Evolutionary conservation across 1,284 basidiomycete genomes (phyloP).

Genomic region (Trichosporon faecale): DNA sequence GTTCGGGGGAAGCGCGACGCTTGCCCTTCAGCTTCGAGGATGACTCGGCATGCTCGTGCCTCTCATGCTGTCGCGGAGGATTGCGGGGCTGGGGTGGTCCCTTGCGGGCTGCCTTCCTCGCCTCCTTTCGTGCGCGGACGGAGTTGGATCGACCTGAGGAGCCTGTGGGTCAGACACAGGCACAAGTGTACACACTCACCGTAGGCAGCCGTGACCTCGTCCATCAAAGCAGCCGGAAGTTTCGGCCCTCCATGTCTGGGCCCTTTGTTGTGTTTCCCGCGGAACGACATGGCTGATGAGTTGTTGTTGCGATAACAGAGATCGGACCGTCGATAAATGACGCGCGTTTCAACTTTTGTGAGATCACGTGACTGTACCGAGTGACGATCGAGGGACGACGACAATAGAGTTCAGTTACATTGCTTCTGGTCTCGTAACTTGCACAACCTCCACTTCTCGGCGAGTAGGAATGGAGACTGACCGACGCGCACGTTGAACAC

Average conservation of each 20-base stretch:
- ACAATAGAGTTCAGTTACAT: slow-evolving; percentile 8
- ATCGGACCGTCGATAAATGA: neutral
- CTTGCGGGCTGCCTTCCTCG: slow-evolving; percentile 26
- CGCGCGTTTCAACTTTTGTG: slow-evolving; percentile 11
- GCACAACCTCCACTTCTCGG: slow-evolving; percentile 5
- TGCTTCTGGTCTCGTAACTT: neutral
- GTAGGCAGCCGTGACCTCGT: slow-evolving; percentile 36
- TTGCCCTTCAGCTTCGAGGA: slow-evolving; percentile 16
- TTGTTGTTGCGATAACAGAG: neutral
- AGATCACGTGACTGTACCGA: neutral
- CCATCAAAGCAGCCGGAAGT: slow-evolving; percentile 39
- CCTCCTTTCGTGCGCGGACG: slow-evolving; percentile 18
- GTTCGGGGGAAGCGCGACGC: slow-evolving; percentile 19
- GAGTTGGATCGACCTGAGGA: slow-evolving; percentile 2
- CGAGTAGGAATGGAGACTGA: slow-evolving; percentile 1
- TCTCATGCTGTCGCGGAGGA: slow-evolving; percentile 5
- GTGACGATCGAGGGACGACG: neutral
- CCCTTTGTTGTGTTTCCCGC: slow-evolving; percentile 11
- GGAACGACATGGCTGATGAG: neutral
- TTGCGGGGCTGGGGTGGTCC: slow-evolving; percentile 23
- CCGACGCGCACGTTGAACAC: slow-evolving; percentile 2
- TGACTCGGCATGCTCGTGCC: neutral
- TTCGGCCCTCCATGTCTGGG: slow-evolving; percentile 31
- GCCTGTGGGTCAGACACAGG: slow-evolving; percentile 7
- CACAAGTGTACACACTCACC: slow-evolving; percentile 25